These are phyloP conservation scores for Turritis glabra DNA, from an alignment of 345 rosid genomes.

Conservation along the genomic window DNA sequence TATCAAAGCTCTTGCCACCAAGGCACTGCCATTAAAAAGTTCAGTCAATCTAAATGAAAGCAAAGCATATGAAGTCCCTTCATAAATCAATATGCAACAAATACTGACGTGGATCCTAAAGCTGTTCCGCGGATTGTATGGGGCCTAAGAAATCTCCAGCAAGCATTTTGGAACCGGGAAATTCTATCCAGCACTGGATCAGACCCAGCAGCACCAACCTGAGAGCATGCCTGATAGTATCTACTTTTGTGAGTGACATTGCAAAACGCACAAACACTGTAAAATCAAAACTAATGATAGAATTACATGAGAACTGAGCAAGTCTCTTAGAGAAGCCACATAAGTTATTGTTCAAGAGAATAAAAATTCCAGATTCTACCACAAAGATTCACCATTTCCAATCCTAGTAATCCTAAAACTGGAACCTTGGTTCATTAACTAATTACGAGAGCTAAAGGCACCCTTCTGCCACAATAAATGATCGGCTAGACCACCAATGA, in stretches of 20 bases:
- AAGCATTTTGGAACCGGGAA: conserved; percentile 74
- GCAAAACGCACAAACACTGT: not conserved
- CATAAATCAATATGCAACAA: not conserved
- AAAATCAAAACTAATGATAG: not conserved
- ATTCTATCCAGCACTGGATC: conserved; percentile 63
- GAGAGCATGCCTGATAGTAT: conserved; percentile 64
- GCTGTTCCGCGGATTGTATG: conserved; percentile 96
- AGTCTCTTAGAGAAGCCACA: conserved; percentile 1
- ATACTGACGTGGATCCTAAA: conserved; percentile 71
- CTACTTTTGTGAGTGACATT: conserved; percentile 35
- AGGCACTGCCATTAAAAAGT: conserved; percentile 62
- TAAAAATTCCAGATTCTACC: not conserved
- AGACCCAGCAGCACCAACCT: conserved; percentile 80
- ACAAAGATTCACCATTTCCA: not conserved
- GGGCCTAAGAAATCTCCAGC: conserved; percentile 98
- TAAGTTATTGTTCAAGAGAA: conserved; percentile 1
- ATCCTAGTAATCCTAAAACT: not conserved
- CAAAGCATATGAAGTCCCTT: not conserved
- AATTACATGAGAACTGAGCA: not conserved
- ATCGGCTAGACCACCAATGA: not conserved
- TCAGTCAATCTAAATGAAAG: conserved; percentile 10
- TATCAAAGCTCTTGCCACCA: conserved; percentile 84
- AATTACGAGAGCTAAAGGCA: not conserved
- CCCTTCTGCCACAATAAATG: not conserved
- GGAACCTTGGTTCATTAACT: not conserved